Evolutionary conservation across 345 rosid genomes (phyloP), one percentile per base, ranked within the genome.

Genomic region (Brassica cretica): DNA sequence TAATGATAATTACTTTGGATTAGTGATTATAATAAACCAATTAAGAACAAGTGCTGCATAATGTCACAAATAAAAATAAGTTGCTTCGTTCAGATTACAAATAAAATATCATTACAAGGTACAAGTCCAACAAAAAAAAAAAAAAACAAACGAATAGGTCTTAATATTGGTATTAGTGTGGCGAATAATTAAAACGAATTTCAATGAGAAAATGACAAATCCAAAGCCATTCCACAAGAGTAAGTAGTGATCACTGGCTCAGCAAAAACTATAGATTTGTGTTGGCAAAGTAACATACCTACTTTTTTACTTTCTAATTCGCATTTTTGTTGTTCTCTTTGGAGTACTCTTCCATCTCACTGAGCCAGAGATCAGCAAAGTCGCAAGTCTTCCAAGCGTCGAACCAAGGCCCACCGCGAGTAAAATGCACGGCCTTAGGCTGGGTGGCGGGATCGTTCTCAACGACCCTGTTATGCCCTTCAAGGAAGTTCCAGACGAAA

Each of bases 361-460:
- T 82, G 64, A 91, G 70, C 99, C 99, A 95, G 10, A 93, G 85
- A 81, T 93, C 96, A 0, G 98, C 98, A 76, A 95, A 95, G 46
- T 93, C 97, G 11, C 99, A 93, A 27, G 90, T 80, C 81, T 89
- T 95, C 98, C 98, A 93, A 41, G 93, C 91, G 68, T 95, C 97
- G 64, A 95, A 91, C 99, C 99, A 95, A 0, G 98, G 99, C 6
- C 99, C 99, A 55, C 98, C 99, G 0, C 97, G 93, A 66, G 99
- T 93, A 69, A 87, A 95, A 79, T 95, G 99, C 53, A 95, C 80
- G 0, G 97, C 99, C 62, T 90, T 95, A 1, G 99, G 98, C 64
- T 66, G 74, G 0, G 94, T 89, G 2, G 81, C 68, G 1, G 89
- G 76, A 73, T 95, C 94, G 1, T 84, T 84, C 74, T 91, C 86